A percentile compares a stretch with the other conserved stretches of the same genome.
Conservation (phyloP, 1,284 basidiomycete genomes). For the Flammula alnicola region DNA sequence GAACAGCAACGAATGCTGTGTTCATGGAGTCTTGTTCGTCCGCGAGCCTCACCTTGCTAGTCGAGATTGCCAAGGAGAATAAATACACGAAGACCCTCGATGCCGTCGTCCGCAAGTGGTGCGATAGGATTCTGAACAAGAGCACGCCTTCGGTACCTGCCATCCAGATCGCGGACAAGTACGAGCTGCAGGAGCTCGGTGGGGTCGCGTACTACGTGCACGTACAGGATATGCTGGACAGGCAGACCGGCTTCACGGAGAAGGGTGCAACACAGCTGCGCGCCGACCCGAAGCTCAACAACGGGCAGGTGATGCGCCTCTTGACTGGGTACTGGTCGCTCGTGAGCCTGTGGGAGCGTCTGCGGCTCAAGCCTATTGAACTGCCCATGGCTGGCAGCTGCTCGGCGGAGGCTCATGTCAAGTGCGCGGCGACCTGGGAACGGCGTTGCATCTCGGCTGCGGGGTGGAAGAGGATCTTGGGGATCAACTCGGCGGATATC, state of each 20-base stretch:
- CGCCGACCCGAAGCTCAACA: conserved; percentile 37
- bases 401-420: conserved; percentile 24
- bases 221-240: conserved; percentile 35
- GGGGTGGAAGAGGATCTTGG: conserved; percentile 34
- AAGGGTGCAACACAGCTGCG: conserved; percentile 35
- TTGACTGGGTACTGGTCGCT: conserved; percentile 40
- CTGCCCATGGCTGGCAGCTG: conserved; percentile 29
- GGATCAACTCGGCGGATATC: conserved; percentile 34
- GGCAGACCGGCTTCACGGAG: conserved; percentile 26
- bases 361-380: conserved; percentile 29
- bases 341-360: conserved; percentile 37
- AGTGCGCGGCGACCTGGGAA: conserved; percentile 34
- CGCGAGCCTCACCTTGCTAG: conserved; percentile 29
- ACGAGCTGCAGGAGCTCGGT: conserved; percentile 28
- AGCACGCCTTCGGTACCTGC: conserved; percentile 39
- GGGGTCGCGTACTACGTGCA: conserved; percentile 39
- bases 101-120: conserved; percentile 32
- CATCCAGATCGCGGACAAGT: conserved; percentile 35
- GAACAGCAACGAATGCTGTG: conserved; percentile 23
- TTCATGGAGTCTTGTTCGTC: conserved; percentile 39
- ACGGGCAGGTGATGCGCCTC: conserved; percentile 38
- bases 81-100: conserved; percentile 24
- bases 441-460: conserved; percentile 35
- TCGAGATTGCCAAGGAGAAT: conserved; percentile 29
- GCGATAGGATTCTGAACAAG: conserved; percentile 30